phyloP scores from a whole-genome alignment of 2,329 filamentous ascomycete species.

The Madurella mycetomatis region DNA sequence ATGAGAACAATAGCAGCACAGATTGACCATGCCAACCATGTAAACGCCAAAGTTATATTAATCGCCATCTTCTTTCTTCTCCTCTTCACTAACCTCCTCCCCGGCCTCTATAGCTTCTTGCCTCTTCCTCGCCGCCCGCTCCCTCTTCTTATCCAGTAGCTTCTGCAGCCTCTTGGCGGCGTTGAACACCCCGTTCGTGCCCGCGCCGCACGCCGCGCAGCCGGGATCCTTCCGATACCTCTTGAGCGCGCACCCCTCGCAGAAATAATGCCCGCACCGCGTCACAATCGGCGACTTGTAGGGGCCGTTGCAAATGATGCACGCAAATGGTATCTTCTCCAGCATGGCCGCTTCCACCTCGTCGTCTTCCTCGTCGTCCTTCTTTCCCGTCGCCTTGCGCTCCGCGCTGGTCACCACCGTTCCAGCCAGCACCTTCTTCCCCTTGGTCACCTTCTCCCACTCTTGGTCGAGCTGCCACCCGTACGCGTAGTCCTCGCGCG shows the following conservation, averaged over 20 bases:
- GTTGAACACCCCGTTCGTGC: conserved; percentile 88
- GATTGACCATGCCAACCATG: conserved; percentile 2
- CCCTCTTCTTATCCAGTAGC: conserved; percentile 69
- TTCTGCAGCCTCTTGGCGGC: conserved; percentile 77
- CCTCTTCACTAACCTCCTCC: conserved; percentile 46
- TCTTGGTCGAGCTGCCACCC: conserved; percentile 95
- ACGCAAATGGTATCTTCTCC: conserved; percentile 83
- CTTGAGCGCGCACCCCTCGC: conserved; percentile 80
- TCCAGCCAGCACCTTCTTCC: conserved; percentile 57
- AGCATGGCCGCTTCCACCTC: conserved; percentile 68
- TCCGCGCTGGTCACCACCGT: conserved; percentile 60
- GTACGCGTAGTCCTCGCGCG: conserved; percentile 74
- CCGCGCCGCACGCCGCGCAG: conserved; percentile 79
- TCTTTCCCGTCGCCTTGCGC: conserved; percentile 34
- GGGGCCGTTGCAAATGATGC: conserved; percentile 74
- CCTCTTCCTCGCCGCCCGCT: conserved; percentile 54
- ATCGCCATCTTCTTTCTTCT: conserved; percentile 22
- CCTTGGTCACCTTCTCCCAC: conserved; percentile 82
- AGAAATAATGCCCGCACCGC: conserved; percentile 94
- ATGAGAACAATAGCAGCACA: background rate
- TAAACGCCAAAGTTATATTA: background rate
- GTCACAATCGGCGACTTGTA: conserved; percentile 82
- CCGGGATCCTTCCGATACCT: conserved; percentile 81
- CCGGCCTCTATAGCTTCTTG: conserved; percentile 49
- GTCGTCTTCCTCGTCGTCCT: conserved; percentile 52